These are phyloP conservation scores for Akanthomyces muscarius DNA, from an alignment of 2,329 filamentous ascomycete species.

Conservation along the genomic window DNA sequence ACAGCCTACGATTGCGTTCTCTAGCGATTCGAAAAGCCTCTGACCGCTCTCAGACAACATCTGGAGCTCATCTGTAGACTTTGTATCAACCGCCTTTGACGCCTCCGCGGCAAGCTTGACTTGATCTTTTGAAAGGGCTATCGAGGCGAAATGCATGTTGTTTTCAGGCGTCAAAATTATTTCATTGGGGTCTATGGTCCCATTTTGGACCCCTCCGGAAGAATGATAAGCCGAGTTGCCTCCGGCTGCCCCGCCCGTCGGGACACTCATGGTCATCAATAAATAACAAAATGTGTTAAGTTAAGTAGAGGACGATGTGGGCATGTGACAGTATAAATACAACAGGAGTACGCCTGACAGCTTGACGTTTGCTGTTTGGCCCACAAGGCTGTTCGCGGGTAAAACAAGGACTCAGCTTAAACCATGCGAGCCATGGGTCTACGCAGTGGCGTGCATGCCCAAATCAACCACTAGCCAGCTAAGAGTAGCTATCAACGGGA, in stretches of 20 bases:
- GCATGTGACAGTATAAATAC: not conserved
- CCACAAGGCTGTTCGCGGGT: not conserved
- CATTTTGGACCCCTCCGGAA: not conserved
- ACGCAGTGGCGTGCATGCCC: not conserved
- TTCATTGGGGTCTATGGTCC: not conserved
- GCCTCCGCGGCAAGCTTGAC: not conserved
- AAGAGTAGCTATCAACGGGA: not conserved
- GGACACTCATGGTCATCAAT: not conserved
- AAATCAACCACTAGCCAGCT: not conserved
- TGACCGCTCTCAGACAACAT: not conserved
- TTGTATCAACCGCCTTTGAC: not conserved
- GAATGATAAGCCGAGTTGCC: not conserved
- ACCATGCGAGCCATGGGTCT: not conserved
- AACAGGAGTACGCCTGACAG: not conserved
- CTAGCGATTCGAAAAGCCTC: not conserved
- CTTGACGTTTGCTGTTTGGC: not conserved
- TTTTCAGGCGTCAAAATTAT: not conserved
- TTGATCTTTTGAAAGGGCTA: not conserved
- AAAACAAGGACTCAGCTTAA: not conserved
- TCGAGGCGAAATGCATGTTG: not conserved
- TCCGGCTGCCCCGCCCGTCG: not conserved
- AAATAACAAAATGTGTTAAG: not conserved
- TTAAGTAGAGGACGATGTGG: not conserved
- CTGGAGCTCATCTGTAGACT: not conserved
- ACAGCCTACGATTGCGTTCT: too few species aligned